phyloP scores from a whole-genome alignment of 176 grass and related monocot genomes.

The Phoenix roebelenii region DNA sequence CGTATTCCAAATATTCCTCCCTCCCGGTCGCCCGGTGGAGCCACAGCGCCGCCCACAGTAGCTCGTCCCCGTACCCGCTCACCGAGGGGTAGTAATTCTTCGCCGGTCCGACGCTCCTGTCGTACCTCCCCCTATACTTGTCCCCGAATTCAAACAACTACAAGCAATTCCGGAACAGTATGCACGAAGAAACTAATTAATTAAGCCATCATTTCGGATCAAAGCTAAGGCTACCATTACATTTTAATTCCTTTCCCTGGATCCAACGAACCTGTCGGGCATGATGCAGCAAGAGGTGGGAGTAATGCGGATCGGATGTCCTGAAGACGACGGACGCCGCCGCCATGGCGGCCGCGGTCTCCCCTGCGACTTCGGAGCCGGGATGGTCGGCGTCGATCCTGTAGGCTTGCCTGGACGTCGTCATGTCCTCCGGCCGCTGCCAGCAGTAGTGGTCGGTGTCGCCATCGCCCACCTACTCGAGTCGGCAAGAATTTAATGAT shows the following conservation, averaged over 20 bases:
- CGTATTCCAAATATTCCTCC: conserved; percentile 45
- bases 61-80: conserved; percentile 82
- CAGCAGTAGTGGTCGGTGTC: conserved; percentile 62
- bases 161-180: too few species aligned
- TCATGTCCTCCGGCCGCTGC: conserved; percentile 80
- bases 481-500: background rate
- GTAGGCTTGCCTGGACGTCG: conserved; percentile 54
- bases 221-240: too few species aligned
- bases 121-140: conserved; percentile 49
- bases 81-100: conserved; percentile 68
- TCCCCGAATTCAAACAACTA: conserved; percentile 83
- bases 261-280: conserved; percentile 44
- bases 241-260: too few species aligned
- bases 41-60: conserved; percentile 93
- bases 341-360: conserved; percentile 86
- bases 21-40: conserved; percentile 55
- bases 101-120: conserved; percentile 48
- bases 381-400: conserved; percentile 61
- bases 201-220: too few species aligned
- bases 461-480: conserved; percentile 41
- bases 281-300: conserved; percentile 62
- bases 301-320: conserved; percentile 47
- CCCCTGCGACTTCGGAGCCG: conserved; percentile 75
- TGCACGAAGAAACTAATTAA: too few species aligned
- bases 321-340: conserved; percentile 63